Conservation (phyloP, 2,329 filamentous ascomycete genomes). For the Penicillium sp. region DNA sequence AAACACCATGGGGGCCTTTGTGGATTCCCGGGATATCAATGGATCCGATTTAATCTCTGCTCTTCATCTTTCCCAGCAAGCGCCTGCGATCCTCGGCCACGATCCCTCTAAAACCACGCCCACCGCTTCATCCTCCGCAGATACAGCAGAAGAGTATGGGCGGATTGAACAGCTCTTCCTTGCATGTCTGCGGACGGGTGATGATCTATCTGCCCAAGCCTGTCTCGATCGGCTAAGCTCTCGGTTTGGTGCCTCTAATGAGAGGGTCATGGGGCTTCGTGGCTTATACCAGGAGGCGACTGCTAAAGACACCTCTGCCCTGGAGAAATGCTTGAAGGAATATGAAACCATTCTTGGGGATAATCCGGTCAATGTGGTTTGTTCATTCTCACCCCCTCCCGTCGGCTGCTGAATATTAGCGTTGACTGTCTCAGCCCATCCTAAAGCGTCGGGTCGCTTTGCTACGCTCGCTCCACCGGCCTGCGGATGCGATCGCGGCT, state of each 20-base stretch:
- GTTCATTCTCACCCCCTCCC: slow-evolving; percentile 34
- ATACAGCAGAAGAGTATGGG: slow-evolving; percentile 79
- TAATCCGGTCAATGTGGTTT: slow-evolving; percentile 76
- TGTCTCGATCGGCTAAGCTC: slow-evolving; percentile 73
- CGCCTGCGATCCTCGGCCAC: slow-evolving; percentile 40
- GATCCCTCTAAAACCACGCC: slow-evolving; percentile 50
- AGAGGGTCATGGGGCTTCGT: slow-evolving; percentile 78
- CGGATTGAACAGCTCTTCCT: slow-evolving; percentile 84
- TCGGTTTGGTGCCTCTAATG: slow-evolving; percentile 81
- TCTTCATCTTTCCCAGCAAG: slow-evolving; percentile 45
- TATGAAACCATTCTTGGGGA: slow-evolving; percentile 75
- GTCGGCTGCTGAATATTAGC: slow-evolving; percentile 29
- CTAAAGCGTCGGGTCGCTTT: slow-evolving; percentile 81
- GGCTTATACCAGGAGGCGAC: slow-evolving; percentile 84
- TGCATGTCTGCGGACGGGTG: slow-evolving; percentile 78
- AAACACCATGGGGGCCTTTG: slow-evolving; percentile 14
- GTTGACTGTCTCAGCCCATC: slow-evolving; percentile 60
- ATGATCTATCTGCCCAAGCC: slow-evolving; percentile 72
- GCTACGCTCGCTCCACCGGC: slow-evolving; percentile 69
- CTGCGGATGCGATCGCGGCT: slow-evolving; percentile 70
- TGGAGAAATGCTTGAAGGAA: slow-evolving; percentile 69
- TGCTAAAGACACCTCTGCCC: slow-evolving; percentile 63
- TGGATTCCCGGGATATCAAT: slow-evolving; percentile 19
- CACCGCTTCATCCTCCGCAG: slow-evolving; percentile 54
- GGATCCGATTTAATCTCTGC: slow-evolving; percentile 48